Evolutionary conservation across 2,329 filamentous ascomycete genomes (phyloP).

Genomic region (Geosmithia morbida): DNA sequence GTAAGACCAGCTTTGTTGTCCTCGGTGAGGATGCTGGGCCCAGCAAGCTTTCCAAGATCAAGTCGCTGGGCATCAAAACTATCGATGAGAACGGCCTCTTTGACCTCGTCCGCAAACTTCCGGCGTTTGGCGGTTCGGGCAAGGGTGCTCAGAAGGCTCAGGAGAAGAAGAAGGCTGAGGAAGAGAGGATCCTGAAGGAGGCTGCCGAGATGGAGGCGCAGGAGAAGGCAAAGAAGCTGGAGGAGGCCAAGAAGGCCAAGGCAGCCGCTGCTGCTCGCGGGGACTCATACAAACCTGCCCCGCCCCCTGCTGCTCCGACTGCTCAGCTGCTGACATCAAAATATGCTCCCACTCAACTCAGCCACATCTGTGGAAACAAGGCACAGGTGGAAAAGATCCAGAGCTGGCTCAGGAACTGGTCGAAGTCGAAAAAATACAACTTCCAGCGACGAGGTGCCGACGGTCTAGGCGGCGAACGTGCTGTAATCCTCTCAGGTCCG

Average conservation of each 20-base stretch:
- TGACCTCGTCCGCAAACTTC: conserved; percentile 65
- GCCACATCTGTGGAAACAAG: conserved; percentile 94
- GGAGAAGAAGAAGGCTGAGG: conserved; percentile 73
- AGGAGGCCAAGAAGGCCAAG: conserved; percentile 36
- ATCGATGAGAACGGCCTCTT: conserved; percentile 92
- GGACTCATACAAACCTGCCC: conserved; percentile 8
- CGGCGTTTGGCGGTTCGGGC: conserved; percentile 74
- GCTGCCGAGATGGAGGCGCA: conserved; percentile 77
- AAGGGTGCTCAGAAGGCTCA: conserved; percentile 77
- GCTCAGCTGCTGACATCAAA: conserved; percentile 84
- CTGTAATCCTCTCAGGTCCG: conserved; percentile 90
- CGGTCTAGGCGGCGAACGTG: conserved; percentile 67
- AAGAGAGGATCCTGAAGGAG: conserved; percentile 66
- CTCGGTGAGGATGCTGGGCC: conserved; percentile 85
- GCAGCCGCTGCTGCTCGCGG: conserved; percentile 16
- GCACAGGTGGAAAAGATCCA: conserved; percentile 78
- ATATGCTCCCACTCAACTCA: conserved; percentile 75
- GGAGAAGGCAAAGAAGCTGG: conserved; percentile 45
- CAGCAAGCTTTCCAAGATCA: conserved; percentile 81
- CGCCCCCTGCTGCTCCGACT: conserved; percentile 26
- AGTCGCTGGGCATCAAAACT: conserved; percentile 66
- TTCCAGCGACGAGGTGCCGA: conserved; percentile 78
- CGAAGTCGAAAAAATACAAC: conserved; percentile 59
- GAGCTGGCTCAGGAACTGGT: conserved; percentile 73
- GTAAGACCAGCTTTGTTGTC: conserved; percentile 88